Percentiles rank a stretch among this genome's conserved stretches.
Conservation (phyloP, 495 filamentous ascomycete species). For the Melanomma pulvis-pyrius region DNA sequence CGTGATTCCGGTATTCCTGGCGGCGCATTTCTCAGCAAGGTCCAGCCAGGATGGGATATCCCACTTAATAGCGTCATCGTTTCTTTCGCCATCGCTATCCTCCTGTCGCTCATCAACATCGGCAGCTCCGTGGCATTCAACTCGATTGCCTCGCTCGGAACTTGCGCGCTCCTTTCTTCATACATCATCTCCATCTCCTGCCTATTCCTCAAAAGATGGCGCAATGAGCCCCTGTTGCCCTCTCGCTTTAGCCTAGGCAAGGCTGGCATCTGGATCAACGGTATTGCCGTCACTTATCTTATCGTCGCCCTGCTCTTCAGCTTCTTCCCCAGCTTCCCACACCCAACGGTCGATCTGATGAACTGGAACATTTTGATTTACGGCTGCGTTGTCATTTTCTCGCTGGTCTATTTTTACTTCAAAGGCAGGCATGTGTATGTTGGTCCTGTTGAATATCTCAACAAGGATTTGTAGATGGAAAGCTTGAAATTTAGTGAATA, state of each 20-base stretch:
- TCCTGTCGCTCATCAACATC: conserved; percentile 64
- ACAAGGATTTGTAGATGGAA: conserved; percentile 32
- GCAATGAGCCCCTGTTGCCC: conserved; percentile 28
- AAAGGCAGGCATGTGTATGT: conserved; percentile 38
- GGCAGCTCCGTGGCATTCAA: conserved; percentile 60
- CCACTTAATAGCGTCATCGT: conserved; percentile 57
- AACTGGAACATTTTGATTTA: conserved; percentile 44
- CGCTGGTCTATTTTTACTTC: conserved; percentile 33
- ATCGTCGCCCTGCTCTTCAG: conserved; percentile 32
- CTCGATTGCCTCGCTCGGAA: conserved; percentile 52
- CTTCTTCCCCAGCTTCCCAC: conserved; percentile 36
- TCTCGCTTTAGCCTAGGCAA: conserved; percentile 32
- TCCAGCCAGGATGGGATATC: conserved; percentile 51
- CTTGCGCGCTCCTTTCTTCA: conserved; percentile 31
- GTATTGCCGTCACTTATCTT: conserved; percentile 33
- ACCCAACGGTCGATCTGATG: conserved; percentile 32
- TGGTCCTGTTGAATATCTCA: conserved; percentile 42
- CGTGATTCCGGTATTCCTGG: conserved; percentile 26
- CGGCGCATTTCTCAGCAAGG: conserved; percentile 21
- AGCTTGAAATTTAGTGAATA: background rate
- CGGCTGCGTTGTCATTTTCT: conserved; percentile 35
- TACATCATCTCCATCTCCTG: conserved; percentile 36
- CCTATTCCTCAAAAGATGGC: conserved; percentile 31
- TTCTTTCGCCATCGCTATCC: conserved; percentile 53
- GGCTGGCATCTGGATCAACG: conserved; percentile 34